Evolutionary conservation across 78 protist species (phyloP), one percentile per base, ranked within the genome.

Genomic region (Dictyostelium firmibasis): DNA sequence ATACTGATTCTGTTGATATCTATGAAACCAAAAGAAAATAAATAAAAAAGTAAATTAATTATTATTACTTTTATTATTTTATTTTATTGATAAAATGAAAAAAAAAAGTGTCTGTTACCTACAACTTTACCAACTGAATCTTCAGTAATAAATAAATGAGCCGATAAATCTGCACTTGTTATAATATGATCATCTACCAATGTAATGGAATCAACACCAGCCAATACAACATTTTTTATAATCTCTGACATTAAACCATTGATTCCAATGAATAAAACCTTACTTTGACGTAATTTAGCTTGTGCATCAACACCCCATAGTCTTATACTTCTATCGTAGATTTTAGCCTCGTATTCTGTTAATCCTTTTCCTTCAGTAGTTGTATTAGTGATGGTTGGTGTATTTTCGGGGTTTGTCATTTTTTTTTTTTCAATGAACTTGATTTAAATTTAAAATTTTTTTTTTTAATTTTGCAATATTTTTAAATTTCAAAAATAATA

Each of bases 141-240:
- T 18, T 35, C 67, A 33, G 36, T 82, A 25, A 91, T 53, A 62
- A 88, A 89, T 60, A 96, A 82, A 77, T 96, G 67, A 2, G 97
- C 16, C 33, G 83, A 27, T 27, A 98, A 88, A 70, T 98, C 99
- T 18, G 27, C 27, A 23, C 43, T 0, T 1, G 84, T 35, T 38
- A 83, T 94, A 1, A 64, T 64, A 43, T 4, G 60, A 18, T 38
- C 20, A 93, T 98, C 99, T 9, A 94, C 91, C 13, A 99, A 38
- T 18, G 97, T 84, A 53, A 99, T 98, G 10, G 85, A 29, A 33
- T 95, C 92, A 14, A 99, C 98, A 43, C 99, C 99, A 0, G 98
- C 98, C 43, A 99, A 95, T 0, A 98, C 97, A 11, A 98, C 67
- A 94, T 99, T 99, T 95, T 99, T 99, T 41, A 97, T 97, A 16